Percentiles rank a stretch among this genome's conserved stretches.
Conservation (phyloP, 2,329 filamentous ascomycete genomes). For the Rutstroemia sp. region DNA sequence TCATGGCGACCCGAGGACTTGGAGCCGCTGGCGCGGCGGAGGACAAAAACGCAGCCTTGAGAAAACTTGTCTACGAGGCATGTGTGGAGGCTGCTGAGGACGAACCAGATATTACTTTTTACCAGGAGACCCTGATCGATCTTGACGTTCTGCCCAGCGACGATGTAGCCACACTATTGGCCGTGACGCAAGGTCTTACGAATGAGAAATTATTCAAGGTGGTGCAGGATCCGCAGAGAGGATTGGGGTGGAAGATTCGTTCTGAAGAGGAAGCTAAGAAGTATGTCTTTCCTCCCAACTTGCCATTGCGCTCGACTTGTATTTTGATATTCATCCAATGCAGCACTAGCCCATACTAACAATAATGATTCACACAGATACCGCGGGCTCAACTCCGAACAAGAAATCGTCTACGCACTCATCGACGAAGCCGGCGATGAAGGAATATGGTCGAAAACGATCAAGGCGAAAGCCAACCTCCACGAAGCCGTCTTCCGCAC, state of each 20-base stretch:
- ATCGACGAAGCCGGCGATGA: slow-evolving; percentile 81
- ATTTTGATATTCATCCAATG: background rate
- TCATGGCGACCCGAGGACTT: slow-evolving; percentile 3
- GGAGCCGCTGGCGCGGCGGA: background rate
- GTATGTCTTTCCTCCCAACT: slow-evolving; percentile 33
- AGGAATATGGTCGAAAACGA: slow-evolving; percentile 85
- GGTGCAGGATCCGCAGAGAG: slow-evolving; percentile 34
- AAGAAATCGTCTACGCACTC: slow-evolving; percentile 75
- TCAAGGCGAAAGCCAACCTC: slow-evolving; percentile 73
- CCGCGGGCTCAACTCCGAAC: slow-evolving; percentile 62
- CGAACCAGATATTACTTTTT: slow-evolving; percentile 36
- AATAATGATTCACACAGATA: slow-evolving; percentile 37
- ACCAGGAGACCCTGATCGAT: slow-evolving; percentile 50
- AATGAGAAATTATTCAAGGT: slow-evolving; percentile 53
- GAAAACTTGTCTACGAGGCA: slow-evolving; percentile 23
- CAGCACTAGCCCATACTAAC: background rate
- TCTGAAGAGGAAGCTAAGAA: slow-evolving; percentile 54
- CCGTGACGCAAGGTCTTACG: slow-evolving; percentile 49
- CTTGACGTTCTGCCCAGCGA: slow-evolving; percentile 50
- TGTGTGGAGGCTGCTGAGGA: slow-evolving; percentile 19
- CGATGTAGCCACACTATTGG: slow-evolving; percentile 46
- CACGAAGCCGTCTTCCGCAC: slow-evolving; percentile 78
- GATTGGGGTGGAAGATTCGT: slow-evolving; percentile 52
- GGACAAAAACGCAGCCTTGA: slow-evolving; percentile 21
- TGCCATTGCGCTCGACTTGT: too few species aligned